A percentile compares a stretch with the other conserved stretches of the same genome.
phyloP scores from a whole-genome alignment of 2,329 filamentous ascomycete genomes.

The Pyricularia sp. region DNA sequence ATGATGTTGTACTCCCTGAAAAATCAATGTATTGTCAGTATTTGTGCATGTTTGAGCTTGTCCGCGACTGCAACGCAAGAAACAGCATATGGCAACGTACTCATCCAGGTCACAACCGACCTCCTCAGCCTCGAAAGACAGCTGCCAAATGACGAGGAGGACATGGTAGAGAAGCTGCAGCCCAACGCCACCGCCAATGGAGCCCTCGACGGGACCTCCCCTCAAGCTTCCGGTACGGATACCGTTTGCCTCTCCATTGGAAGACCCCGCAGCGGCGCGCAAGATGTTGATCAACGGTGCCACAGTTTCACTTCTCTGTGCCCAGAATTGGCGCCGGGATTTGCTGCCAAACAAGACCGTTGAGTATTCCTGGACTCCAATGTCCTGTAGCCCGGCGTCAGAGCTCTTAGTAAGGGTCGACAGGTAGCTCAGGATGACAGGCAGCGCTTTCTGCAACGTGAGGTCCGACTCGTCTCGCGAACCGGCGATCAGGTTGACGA shows the following conservation, averaged over 20 bases:
- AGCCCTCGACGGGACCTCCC: conserved; percentile 42
- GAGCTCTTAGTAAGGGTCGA: conserved; percentile 70
- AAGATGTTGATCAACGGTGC: conserved; percentile 73
- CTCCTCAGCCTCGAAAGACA: conserved; percentile 79
- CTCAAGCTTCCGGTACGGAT: conserved; percentile 29
- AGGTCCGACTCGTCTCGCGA: conserved; percentile 50
- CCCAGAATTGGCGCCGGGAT: conserved; percentile 78
- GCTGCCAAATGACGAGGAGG: conserved; percentile 85
- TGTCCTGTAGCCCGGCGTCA: conserved; percentile 86
- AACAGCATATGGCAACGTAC: conserved; percentile 36
- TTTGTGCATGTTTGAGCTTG: neutral
- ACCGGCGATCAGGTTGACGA: conserved; percentile 63
- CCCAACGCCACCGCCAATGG: conserved; percentile 68
- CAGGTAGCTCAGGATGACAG: conserved; percentile 74
- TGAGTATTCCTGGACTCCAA: conserved; percentile 86
- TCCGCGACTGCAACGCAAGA: neutral
- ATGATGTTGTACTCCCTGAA: conserved; percentile 82
- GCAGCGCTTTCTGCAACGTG: conserved; percentile 59
- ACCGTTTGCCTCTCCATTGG: conserved; percentile 46
- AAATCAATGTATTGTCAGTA: neutral
- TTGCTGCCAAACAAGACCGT: conserved; percentile 63
- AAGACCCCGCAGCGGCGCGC: conserved; percentile 59
- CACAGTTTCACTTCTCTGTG: conserved; percentile 74
- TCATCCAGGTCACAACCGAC: conserved; percentile 69
- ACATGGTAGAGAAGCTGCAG: conserved; percentile 84